A percentile compares a stretch with the other conserved stretches of the same genome.
Conservation (phyloP, 2,329 filamentous ascomycete genomes). For the Zasmidium angulare region DNA sequence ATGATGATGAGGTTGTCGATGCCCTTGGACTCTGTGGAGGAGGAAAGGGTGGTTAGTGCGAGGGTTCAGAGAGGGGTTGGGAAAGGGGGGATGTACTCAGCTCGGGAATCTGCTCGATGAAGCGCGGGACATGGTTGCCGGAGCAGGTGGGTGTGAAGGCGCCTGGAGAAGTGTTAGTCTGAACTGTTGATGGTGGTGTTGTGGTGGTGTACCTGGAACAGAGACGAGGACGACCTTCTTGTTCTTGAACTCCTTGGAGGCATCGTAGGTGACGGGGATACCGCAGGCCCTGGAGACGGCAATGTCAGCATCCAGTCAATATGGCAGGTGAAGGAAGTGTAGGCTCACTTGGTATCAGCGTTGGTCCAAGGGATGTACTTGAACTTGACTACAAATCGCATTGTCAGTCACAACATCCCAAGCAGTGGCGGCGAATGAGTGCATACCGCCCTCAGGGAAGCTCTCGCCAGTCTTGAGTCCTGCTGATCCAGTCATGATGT, state of each 20-base stretch:
- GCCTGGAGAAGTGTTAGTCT: background rate
- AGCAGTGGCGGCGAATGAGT: background rate
- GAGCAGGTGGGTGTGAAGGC: slow-evolving; percentile 26
- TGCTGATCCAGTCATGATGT: slow-evolving; percentile 12
- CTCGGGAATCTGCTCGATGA: slow-evolving; percentile 20
- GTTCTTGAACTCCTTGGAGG: slow-evolving; percentile 21
- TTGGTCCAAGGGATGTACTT: slow-evolving; percentile 25
- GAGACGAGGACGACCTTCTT: slow-evolving; percentile 25
- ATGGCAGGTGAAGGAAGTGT: too few relatives aligned
- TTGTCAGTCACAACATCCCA: background rate
- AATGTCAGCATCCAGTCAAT: background rate
- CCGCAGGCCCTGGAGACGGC: slow-evolving; percentile 15
- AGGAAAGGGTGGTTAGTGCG: background rate
- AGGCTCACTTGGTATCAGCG: slow-evolving; percentile 17
- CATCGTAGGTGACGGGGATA: slow-evolving; percentile 18
- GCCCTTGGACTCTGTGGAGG: slow-evolving; percentile 16
- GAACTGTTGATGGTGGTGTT: background rate
- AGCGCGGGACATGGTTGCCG: slow-evolving; percentile 22
- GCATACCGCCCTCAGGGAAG: slow-evolving; percentile 23
- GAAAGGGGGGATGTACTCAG: slow-evolving; percentile 12
- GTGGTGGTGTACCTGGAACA: slow-evolving; percentile 10
- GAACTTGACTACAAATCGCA: slow-evolving; percentile 21
- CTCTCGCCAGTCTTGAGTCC: slow-evolving; percentile 22
- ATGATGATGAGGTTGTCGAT: slow-evolving; percentile 24
- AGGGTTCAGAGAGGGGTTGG: too few relatives aligned